These are phyloP conservation scores for Capronia americana DNA, from an alignment of 2,329 filamentous ascomycete species.

Conservation along the genomic window DNA sequence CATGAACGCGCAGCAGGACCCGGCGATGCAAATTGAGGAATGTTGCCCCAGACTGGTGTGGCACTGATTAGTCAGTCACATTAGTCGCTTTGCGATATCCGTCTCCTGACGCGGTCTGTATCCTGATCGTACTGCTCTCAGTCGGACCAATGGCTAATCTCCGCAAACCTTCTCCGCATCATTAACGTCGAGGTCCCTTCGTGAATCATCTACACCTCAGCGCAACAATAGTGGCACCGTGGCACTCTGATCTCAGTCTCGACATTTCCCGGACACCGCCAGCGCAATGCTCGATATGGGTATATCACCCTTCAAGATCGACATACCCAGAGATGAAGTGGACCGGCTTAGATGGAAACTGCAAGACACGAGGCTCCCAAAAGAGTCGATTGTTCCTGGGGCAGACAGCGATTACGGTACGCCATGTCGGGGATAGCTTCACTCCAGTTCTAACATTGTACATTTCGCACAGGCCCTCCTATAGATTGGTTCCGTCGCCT, in stretches of 20 bases:
- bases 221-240: background rate
- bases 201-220: background rate
- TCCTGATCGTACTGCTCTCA: background rate
- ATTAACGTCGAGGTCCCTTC: background rate
- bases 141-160: background rate
- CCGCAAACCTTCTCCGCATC: background rate
- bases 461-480: slow-evolving; percentile 14
- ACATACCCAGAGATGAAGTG: slow-evolving; percentile 25
- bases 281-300: background rate
- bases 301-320: slow-evolving; percentile 30
- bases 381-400: slow-evolving; percentile 27
- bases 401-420: slow-evolving; percentile 30
- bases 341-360: slow-evolving; percentile 28
- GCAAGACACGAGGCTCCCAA: slow-evolving; percentile 29
- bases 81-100: too few relatives aligned
- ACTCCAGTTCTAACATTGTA: background rate
- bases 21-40: background rate
- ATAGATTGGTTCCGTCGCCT: slow-evolving; percentile 28
- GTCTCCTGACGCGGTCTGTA: background rate
- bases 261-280: background rate
- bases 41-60: background rate
- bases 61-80: background rate
- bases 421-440: too few relatives aligned
- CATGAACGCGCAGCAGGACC: background rate
- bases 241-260: background rate